These are phyloP conservation scores for Nitzschia putrida DNA, from an alignment of 108 stramenopile species.

Conservation along the genomic window DNA sequence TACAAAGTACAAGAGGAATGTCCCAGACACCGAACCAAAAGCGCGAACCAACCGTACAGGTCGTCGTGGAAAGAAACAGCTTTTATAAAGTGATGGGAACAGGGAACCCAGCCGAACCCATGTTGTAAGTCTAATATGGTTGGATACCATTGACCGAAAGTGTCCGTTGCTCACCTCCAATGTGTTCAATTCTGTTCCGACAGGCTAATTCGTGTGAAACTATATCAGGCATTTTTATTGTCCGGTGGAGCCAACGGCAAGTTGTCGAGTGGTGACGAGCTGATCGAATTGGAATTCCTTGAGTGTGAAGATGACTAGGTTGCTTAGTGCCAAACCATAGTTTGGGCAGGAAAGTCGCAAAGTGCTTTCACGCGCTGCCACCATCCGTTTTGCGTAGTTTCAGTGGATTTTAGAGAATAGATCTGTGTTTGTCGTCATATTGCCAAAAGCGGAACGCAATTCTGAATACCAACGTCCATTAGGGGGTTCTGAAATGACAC, in stretches of 20 bases:
- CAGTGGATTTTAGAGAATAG: too few species aligned
- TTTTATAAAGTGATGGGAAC: conserved; percentile 27
- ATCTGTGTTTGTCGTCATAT: too few species aligned
- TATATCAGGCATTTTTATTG: conserved; percentile 52
- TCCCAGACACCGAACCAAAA: conserved; percentile 10
- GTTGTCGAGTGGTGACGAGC: conserved; percentile 45
- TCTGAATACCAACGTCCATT: too few species aligned
- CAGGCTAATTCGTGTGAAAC: conserved; percentile 42
- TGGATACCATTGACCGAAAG: not conserved
- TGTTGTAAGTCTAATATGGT: conserved; percentile 17
- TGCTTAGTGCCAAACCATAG: too few species aligned
- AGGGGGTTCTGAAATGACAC: too few species aligned
- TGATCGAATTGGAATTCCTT: conserved; percentile 41
- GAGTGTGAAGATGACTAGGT: conserved; percentile 2
- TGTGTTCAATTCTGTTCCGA: conserved; percentile 1
- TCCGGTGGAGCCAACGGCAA: conserved; percentile 48
- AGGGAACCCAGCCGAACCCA: not conserved
- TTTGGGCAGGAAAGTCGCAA: too few species aligned
- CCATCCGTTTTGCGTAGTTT: too few species aligned
- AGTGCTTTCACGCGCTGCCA: too few species aligned
- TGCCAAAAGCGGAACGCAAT: too few species aligned
- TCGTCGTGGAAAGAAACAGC: conserved; percentile 34
- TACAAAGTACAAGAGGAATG: conserved; percentile 29
- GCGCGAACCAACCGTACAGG: conserved; percentile 55
- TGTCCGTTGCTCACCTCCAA: not conserved